Percentiles rank a stretch among this genome's conserved stretches.
These are phyloP conservation scores for Flammula alnicola DNA, from an alignment of 1,284 basidiomycete species.

Conservation along the genomic window DNA sequence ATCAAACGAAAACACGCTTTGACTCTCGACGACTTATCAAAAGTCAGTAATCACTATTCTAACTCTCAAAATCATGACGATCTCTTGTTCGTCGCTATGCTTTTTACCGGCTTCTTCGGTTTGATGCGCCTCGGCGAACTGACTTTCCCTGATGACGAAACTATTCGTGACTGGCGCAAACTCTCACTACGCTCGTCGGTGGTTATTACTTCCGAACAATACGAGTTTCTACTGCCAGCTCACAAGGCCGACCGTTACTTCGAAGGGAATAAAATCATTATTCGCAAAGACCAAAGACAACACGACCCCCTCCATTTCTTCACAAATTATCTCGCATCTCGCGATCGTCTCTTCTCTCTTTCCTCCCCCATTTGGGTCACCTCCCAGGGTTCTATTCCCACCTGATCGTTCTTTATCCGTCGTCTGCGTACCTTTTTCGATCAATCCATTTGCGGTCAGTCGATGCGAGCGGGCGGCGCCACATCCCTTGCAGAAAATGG, in stretches of 20 bases:
- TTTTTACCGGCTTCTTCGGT: constrained; percentile 27
- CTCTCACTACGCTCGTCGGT: background rate
- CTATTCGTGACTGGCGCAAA: constrained; percentile 10
- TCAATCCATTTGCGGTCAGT: no score
- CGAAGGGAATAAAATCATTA: constrained; percentile 33
- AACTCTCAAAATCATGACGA: constrained; percentile 18
- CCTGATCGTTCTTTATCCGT: constrained; percentile 11
- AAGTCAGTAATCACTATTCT: no score
- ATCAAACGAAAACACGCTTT: constrained; percentile 36
- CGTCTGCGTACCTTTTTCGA: background rate
- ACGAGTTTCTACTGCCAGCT: constrained; percentile 27
- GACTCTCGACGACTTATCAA: constrained; percentile 1
- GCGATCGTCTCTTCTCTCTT: constrained; percentile 24
- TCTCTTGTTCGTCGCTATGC: constrained; percentile 29
- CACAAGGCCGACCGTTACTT: constrained; percentile 40
- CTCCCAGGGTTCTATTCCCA: constrained; percentile 25
- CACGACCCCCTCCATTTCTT: constrained; percentile 12
- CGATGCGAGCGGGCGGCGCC: background rate
- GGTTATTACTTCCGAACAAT: background rate
- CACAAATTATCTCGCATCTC: constrained; percentile 14
- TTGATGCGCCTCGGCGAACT: constrained; percentile 37
- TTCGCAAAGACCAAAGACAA: background rate
- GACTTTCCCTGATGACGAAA: constrained; percentile 3
- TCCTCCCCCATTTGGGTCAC: constrained; percentile 30
- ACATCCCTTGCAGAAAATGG: background rate